Base-by-base conservation (phyloP, 1,284 basidiomycete genomes). In the Anthracocystis setariae region DNA sequence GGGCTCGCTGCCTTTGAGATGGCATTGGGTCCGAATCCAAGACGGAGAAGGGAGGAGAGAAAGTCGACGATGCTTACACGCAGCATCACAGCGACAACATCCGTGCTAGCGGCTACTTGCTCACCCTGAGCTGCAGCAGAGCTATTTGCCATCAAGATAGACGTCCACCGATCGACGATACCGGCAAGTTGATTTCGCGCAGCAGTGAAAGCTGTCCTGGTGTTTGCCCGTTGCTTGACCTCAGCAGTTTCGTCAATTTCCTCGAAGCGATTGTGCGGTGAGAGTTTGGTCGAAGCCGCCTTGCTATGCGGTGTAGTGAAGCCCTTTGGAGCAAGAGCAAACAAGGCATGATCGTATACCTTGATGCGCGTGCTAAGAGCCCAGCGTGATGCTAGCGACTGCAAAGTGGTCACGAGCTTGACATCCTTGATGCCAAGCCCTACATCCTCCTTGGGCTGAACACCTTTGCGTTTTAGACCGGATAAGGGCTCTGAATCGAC, bases 21-120 rank as follows among this genome's bases (percentile, higher is more conserved):
- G 38, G 50, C 43, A 15, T 40, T 54, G 12, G 70, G 70, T 15
- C 70, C 70, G 24, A 68, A 68, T 21, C 60, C 70, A 13, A 65
- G 46, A 8, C 68, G 68, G 13, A 71, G 54, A 18, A 71, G 62
- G 8, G 53, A 57, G 0, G 68, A 60, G 29, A 71, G 62, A 35
- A 61, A 71, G 32, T 65, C 68, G 46, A 71, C 53, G 37, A 71
- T 65, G 8, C 68, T 62, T 12, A 65, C 51, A 9, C 70, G 64
- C 33, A 73, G 42, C 56, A 68, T 49, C n/a, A 68, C 56, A 3
- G 65, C 60, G 40, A 58, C 57, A 0, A 65, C 61, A 18, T 73
- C 70, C 18, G 65, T 68, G 7, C 46, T 25, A 5, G 70, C 37
- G 7, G 52, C 24, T 2, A 49, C 39, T 5, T 39, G 35, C 17